Base-by-base conservation (phyloP, 2,329 filamentous ascomycete species). In the Hyphodiscus sp. region DNA sequence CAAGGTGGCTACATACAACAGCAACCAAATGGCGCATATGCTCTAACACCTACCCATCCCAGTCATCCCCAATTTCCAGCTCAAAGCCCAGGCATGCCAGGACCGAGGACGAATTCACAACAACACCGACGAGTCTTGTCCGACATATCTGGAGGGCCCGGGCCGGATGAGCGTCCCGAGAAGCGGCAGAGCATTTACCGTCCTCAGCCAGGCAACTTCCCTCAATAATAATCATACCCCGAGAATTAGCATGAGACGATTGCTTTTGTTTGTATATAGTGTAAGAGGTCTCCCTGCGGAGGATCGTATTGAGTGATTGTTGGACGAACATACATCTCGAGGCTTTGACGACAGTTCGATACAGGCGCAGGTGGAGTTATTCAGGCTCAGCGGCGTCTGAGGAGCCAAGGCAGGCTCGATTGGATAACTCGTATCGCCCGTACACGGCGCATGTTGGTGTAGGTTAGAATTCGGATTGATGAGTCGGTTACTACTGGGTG, bases 161-260 rank as follows among this genome's bases (percentile, higher is more conserved):
- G 54, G 1, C 26, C 50, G 1, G 63, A 67, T 41, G 62, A 65
- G 4, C 63, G 65, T 53, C 48, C 62, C 2, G 64, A 67, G 13
- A 69, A 68, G 52, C 53, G 66, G 29, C 67, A 68, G 45, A 59
- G 65, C 47, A 63, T 68, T 55, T 68, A 64, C 53, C 55, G 59
- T 20, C 58, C 60, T 9, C 57, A 41, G 41, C 47, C 52, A 26
- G 59, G 62, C 11, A 53, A 43, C 23, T 68, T 62, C 49, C 47
- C 52, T 16, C 60, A 64, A 58, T 63, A 52, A 62, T n/a, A 38
- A 13, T n/a, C 33, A 38, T 15, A 13, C 33, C 33, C 33, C 11
- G 11, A 38, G 16, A 38, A n/a, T 20, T 18, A 18, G 3, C 7
- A 47, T 49, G 20, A 43, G 11, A 4, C 33, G 16, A 38, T 6